Evolutionary conservation across 2,329 filamentous ascomycete species (phyloP), one percentile per base, ranked within the genome.

Genomic region (Didymella lethalis): DNA sequence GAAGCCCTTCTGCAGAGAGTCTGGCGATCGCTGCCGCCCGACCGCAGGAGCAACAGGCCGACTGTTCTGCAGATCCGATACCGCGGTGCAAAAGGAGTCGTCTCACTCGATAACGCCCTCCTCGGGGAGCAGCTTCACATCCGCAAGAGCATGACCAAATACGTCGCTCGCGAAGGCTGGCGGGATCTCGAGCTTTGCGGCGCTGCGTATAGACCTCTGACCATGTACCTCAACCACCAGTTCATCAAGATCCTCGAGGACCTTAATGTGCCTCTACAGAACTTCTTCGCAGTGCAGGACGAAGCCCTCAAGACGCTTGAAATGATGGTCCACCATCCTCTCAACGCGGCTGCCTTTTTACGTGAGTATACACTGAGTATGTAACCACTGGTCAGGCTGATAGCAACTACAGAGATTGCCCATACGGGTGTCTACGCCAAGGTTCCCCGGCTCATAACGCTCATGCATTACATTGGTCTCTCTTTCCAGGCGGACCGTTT

Each of bases 201-300:
- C 46, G 83, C 86, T 41, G 88, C 87, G 0, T 86, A 86, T 36
- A 86, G 83, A 49, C 88, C 90, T 0, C 82, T 94, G 7, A 85
- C 85, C 0, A 81, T 93, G 64, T 85, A 88, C 18, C 82, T 96
- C 1, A 96, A 96, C 68, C 87, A 90, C 0, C 91, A 91, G 64
- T 82, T 93, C 61, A 92, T 96, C 77, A 96, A 96, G 72, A 92
- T 96, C 5, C 75, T 96, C 0, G 92, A 96, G 69, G 92, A 96
- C 64, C 87, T 94, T 74, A 83, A 84, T 0, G 86, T 90, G 0
- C 71, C 81, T 0, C 69, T 78, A 1, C 55, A 76, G 0, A 89
- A 85, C 72, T 94, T 96, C 64, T 70, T 89, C 11, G 68, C 81
- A 0, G 76, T 91, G 1, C 92, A 95, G 73, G 78, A 81, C 0